Conservation (phyloP, 192 early-diverging fungal genomes). For the Backusella tuberculispora region DNA sequence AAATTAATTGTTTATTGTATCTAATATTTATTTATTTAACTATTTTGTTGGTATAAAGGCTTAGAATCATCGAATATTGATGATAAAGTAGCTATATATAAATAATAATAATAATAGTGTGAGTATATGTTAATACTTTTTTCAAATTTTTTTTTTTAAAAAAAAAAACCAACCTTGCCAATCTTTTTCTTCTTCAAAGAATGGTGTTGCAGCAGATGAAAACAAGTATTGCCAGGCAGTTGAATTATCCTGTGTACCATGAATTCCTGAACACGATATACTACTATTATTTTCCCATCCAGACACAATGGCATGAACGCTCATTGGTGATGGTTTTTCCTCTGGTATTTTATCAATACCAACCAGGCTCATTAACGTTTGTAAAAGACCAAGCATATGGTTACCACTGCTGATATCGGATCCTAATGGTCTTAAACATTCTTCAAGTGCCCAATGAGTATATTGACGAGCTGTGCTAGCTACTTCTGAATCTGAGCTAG, state of each 20-base stretch:
- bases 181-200: constrained; percentile 18
- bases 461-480: constrained; percentile 13
- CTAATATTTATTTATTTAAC: neutral
- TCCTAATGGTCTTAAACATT: constrained; percentile 27
- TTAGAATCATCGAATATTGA: constrained; percentile 11
- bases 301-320: constrained; percentile 19
- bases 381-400: neutral
- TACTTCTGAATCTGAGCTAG: constrained; percentile 21
- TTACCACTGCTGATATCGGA: neutral
- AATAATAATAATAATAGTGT: neutral
- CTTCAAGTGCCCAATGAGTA: constrained; percentile 18
- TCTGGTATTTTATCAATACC: constrained; percentile 1
- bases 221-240: constrained; percentile 27
- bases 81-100: neutral
- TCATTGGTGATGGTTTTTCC: constrained; percentile 15
- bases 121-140: neutral
- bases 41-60: constrained; percentile 9
- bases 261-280: neutral
- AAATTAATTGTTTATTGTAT: neutral
- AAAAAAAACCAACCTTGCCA: neutral
- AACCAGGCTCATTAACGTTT: constrained; percentile 9
- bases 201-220: constrained; percentile 21
- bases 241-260: neutral
- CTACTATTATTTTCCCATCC: neutral
- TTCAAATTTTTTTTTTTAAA: neutral